Conservation (phyloP, 768 basidiomycete genomes). For the Phylloporus sp. region DNA sequence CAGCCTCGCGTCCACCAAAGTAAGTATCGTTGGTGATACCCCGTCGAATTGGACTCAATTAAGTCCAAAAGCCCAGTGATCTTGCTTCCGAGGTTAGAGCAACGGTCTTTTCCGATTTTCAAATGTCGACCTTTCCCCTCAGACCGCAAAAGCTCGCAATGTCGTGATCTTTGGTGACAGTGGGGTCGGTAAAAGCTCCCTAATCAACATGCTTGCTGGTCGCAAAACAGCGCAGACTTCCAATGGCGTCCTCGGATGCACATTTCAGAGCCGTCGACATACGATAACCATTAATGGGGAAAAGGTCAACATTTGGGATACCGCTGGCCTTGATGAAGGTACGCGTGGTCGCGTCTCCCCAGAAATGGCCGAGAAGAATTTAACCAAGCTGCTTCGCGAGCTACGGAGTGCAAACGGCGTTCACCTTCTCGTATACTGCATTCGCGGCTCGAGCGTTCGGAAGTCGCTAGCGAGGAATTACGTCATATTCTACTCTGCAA, state of each 20-base stretch:
- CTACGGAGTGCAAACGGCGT: conserved; percentile 28
- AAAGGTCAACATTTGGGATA: conserved; percentile 29
- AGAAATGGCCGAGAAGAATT: conserved; percentile 23
- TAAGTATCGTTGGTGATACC: conserved; percentile 1
- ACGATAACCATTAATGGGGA: conserved; percentile 13
- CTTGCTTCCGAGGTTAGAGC: conserved; percentile 9
- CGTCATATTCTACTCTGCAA: conserved; percentile 26
- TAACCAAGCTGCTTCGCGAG: conserved; percentile 28
- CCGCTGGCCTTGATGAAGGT: conserved; percentile 29
- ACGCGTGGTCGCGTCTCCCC: conserved; percentile 22
- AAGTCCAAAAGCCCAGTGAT: background rate
- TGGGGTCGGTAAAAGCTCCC: conserved; percentile 40
- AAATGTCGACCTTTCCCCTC: background rate
- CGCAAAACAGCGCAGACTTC: conserved; percentile 28
- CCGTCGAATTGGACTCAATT: background rate
- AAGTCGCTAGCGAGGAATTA: conserved; percentile 29
- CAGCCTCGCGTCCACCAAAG: background rate
- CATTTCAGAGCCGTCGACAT: conserved; percentile 30
- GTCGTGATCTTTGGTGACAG: conserved; percentile 42
- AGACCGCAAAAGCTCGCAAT: conserved; percentile 22
- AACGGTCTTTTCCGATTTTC: background rate
- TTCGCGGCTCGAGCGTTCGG: conserved; percentile 28
- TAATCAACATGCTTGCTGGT: conserved; percentile 39
- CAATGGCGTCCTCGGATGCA: conserved; percentile 31
- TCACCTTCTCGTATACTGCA: conserved; percentile 30